Percentiles rank a stretch among this genome's conserved stretches.
phyloP scores from a whole-genome alignment of 2,329 filamentous ascomycete genomes.

The Balansia obtecta region DNA sequence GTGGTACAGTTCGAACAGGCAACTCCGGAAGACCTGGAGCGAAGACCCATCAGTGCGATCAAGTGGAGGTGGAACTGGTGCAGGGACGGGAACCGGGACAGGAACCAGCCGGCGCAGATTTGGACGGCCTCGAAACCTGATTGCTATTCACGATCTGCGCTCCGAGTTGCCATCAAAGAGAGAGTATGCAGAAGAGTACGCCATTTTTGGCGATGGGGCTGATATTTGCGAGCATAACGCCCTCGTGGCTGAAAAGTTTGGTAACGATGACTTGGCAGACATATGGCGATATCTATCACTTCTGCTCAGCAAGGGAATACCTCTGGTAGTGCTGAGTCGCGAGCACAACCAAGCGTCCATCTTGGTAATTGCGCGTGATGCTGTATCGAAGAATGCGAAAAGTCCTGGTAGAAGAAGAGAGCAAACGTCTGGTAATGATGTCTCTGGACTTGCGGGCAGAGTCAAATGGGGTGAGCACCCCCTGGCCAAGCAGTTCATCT shows the following conservation, averaged over 20 bases:
- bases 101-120: constrained; percentile 36
- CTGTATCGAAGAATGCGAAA: constrained; percentile 26
- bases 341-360: constrained; percentile 45
- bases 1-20: constrained; percentile 41
- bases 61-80: constrained; percentile 45
- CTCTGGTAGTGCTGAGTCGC: constrained; percentile 49
- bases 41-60: constrained; percentile 45
- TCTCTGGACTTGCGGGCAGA: constrained; percentile 35
- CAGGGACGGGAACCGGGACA: constrained; percentile 36
- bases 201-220: constrained; percentile 71
- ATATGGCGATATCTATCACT: constrained; percentile 76
- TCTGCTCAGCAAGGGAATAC: constrained; percentile 64
- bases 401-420: background rate
- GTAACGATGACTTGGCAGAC: constrained; percentile 58
- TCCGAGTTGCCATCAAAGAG: constrained; percentile 66
- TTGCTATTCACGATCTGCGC: constrained; percentile 61
- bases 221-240: constrained; percentile 80
- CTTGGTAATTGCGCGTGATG: constrained; percentile 55
- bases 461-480: constrained; percentile 60
- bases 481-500: constrained; percentile 47
- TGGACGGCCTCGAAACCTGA: constrained; percentile 49
- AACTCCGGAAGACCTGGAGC: constrained; percentile 42
- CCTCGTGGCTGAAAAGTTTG: constrained; percentile 57
- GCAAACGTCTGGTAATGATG: constrained; percentile 6
- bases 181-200: constrained; percentile 66